phyloP scores from a whole-genome alignment of 495 filamentous ascomycete species.

The Chlorociboria aeruginascens region DNA sequence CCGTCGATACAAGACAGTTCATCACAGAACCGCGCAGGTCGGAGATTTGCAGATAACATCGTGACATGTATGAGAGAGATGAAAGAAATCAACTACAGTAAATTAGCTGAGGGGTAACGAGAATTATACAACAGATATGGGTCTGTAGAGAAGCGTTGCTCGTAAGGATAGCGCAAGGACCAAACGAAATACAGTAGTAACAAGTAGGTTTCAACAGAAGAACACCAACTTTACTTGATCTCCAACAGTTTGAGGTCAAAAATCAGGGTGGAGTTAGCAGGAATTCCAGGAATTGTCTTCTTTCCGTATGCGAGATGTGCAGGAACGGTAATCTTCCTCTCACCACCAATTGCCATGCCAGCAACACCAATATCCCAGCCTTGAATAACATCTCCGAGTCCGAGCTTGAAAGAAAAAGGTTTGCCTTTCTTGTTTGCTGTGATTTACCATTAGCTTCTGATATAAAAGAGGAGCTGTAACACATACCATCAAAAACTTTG shows the following conservation, averaged over 20 bases:
- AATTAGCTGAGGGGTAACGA: conserved; percentile 14
- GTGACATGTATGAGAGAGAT: conserved; percentile 11
- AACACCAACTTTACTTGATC: conserved; percentile 34
- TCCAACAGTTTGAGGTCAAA: conserved; percentile 89
- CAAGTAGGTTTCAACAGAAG: not conserved
- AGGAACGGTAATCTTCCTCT: conserved; percentile 84
- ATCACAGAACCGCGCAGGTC: conserved; percentile 18
- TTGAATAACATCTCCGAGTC: conserved; percentile 92
- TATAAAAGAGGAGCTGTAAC: not conserved
- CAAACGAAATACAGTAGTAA: not conserved
- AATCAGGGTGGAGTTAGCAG: conserved; percentile 74
- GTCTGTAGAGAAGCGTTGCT: not conserved
- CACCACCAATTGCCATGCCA: conserved; percentile 86
- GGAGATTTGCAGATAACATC: conserved; percentile 17
- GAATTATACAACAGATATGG: conserved; percentile 17
- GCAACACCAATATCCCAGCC: conserved; percentile 92
- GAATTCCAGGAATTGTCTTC: conserved; percentile 67
- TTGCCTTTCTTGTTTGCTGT: conserved; percentile 93
- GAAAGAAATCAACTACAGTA: conserved; percentile 19
- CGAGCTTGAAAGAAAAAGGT: conserved; percentile 90
- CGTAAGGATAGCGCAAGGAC: conserved; percentile 12
- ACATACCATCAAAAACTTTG: conserved; percentile 86
- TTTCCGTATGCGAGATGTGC: conserved; percentile 77
- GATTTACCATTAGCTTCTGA: conserved; percentile 22
- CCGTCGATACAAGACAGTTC: conserved; percentile 14